A percentile compares a stretch with the other conserved stretches of the same genome.
phyloP scores from a whole-genome alignment of 2,329 filamentous ascomycete species.

The Aspergillus brasiliensis region DNA sequence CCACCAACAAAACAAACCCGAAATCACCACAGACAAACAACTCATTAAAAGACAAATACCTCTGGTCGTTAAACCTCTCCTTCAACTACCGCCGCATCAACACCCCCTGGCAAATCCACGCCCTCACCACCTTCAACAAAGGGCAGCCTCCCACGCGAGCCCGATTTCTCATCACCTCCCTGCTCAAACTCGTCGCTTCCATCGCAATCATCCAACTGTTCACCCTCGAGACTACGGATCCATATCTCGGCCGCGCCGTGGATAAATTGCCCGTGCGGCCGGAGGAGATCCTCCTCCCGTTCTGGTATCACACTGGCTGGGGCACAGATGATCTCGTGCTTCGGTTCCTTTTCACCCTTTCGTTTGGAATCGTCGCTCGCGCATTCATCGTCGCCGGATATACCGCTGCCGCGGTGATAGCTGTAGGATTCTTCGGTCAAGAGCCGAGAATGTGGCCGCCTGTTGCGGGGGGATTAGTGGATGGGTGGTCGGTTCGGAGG shows the following conservation, averaged over 20 bases:
- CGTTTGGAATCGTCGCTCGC: constrained; percentile 20
- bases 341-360: constrained; percentile 14
- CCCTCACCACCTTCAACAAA: constrained; percentile 9
- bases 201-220: constrained; percentile 11
- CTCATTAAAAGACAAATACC: background rate
- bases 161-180: constrained; percentile 11
- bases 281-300: constrained; percentile 10
- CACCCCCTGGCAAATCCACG: constrained; percentile 25
- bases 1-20: background rate
- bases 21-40: background rate
- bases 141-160: constrained; percentile 8
- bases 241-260: background rate
- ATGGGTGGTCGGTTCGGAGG: constrained; percentile 16
- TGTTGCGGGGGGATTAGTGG: constrained; percentile 10
- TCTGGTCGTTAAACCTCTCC: constrained; percentile 16
- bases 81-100: constrained; percentile 26
- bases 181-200: constrained; percentile 4
- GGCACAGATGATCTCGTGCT: background rate
- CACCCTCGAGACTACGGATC: constrained; percentile 15
- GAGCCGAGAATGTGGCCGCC: constrained; percentile 23
- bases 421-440: constrained; percentile 11
- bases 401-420: constrained; percentile 4
- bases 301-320: background rate
- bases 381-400: constrained; percentile 18
- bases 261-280: background rate